phyloP scores from a whole-genome alignment of 129 eudicot genomes.

The Ambrosia trifida region DNA sequence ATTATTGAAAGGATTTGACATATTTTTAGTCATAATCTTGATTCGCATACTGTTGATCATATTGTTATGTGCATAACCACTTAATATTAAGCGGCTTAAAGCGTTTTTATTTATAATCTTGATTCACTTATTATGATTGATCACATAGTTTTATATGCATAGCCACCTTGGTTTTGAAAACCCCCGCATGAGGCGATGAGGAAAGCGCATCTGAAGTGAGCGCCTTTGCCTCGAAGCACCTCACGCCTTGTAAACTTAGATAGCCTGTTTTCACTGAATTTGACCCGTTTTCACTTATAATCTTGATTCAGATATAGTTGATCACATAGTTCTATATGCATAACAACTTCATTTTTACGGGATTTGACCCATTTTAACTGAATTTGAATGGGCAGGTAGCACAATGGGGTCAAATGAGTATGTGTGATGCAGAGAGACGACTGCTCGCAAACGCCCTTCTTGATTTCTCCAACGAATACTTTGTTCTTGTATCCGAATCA shows the following conservation, averaged over 20 bases:
- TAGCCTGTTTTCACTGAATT: not conserved
- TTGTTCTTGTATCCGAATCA: slow-evolving; percentile 86
- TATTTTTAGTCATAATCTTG: too few relatives aligned
- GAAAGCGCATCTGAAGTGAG: too few relatives aligned
- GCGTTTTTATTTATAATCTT: not conserved
- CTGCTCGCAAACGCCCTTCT: slow-evolving; percentile 90
- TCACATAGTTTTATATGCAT: not conserved
- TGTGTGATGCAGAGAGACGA: slow-evolving; percentile 93
- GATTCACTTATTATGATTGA: not conserved
- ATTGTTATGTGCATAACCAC: too few relatives aligned
- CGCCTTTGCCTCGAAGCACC: too few relatives aligned
- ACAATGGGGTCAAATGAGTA: slow-evolving; percentile 95
- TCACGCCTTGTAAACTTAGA: too few relatives aligned
- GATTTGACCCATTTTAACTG: not conserved
- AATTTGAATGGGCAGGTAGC: slow-evolving; percentile 45
- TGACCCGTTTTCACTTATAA: not conserved
- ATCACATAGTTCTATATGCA: not conserved
- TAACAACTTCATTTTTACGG: not conserved
- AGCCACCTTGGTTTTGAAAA: too few relatives aligned
- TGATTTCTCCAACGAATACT: slow-evolving; percentile 77
- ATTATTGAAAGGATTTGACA: too few relatives aligned
- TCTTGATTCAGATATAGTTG: not conserved
- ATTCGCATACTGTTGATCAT: too few relatives aligned
- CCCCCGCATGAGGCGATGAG: too few relatives aligned
- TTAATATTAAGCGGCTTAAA: not conserved